A percentile compares a stretch with the other conserved stretches of the same genome.
These are phyloP conservation scores for Aquanectria penicillioides DNA, from an alignment of 2,329 filamentous ascomycete genomes.

Conservation along the genomic window DNA sequence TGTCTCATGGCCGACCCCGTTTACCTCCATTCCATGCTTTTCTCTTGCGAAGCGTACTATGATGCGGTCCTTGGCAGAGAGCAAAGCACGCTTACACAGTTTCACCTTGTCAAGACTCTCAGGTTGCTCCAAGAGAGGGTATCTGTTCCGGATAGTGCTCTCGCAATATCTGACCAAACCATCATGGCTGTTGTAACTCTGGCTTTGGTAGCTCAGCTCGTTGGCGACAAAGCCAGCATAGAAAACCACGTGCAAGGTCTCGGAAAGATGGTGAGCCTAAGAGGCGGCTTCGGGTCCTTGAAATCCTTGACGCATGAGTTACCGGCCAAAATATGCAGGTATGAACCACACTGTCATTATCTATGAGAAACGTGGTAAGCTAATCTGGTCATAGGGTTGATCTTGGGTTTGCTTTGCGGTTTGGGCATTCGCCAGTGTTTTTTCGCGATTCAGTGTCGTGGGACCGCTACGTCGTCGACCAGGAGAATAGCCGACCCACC, in stretches of 20 bases:
- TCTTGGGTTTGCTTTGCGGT: conserved; percentile 24
- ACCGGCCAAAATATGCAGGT: conserved; percentile 36
- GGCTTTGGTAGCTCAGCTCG: conserved; percentile 23
- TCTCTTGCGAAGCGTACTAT: conserved; percentile 26
- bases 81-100: conserved; percentile 19
- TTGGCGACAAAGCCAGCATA: conserved; percentile 21
- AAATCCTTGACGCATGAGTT: conserved; percentile 29
- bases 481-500: neutral
- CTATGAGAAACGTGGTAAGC: too few relatives aligned
- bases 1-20: conserved; percentile 26
- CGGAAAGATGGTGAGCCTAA: conserved; percentile 28
- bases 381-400: conserved; percentile 21
- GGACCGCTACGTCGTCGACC: conserved; percentile 21
- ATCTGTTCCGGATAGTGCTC: neutral
- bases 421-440: conserved; percentile 24
- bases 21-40: conserved; percentile 32
- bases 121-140: conserved; percentile 29
- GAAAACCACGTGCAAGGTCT: conserved; percentile 30
- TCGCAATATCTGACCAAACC: conserved; percentile 25
- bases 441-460: conserved; percentile 26
- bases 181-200: conserved; percentile 31
- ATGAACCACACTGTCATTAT: too few relatives aligned
- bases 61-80: conserved; percentile 12
- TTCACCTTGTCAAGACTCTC: conserved; percentile 33
- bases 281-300: conserved; percentile 29